These are phyloP conservation scores for Vigna unguiculata DNA, from an alignment of 306 rosid species.

Conservation along the genomic window DNA sequence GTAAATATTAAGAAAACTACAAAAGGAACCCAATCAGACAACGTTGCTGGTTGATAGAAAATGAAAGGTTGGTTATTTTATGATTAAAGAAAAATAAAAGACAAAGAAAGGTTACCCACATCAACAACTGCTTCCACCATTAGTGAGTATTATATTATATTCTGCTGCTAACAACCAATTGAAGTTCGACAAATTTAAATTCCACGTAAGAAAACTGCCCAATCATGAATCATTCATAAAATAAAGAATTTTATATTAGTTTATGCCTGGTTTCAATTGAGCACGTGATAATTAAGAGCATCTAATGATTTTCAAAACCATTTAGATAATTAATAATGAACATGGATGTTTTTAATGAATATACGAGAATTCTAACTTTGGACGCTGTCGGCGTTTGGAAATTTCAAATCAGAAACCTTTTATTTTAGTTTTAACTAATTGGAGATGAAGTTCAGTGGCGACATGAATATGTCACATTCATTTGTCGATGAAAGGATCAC, in stretches of 20 bases:
- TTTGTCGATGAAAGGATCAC: not conserved
- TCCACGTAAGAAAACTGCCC: not conserved
- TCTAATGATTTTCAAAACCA: not conserved
- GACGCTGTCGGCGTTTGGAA: not conserved
- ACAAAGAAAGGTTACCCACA: constrained; percentile 1
- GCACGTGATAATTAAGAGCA: constrained; percentile 11
- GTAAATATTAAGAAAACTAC: too few species aligned
- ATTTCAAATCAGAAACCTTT: not conserved
- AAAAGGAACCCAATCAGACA: too few species aligned
- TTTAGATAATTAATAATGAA: not conserved
- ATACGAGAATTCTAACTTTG: not conserved
- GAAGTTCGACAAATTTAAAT: not conserved
- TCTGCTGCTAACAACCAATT: not conserved
- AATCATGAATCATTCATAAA: not conserved
- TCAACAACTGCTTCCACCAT: not conserved
- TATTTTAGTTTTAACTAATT: not conserved
- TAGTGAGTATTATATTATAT: not conserved
- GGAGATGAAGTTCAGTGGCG: not conserved
- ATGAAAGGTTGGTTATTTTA: not conserved
- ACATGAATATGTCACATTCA: not conserved
- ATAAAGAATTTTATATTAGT: not conserved
- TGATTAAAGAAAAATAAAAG: not conserved
- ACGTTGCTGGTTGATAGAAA: too few species aligned
- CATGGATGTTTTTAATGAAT: not conserved
- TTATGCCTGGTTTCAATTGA: not conserved